Evolutionary conservation across 2,329 filamentous ascomycete genomes (phyloP), one percentile per base, ranked within the genome.

Genomic region (Stagonosporopsis rhizophila): DNA sequence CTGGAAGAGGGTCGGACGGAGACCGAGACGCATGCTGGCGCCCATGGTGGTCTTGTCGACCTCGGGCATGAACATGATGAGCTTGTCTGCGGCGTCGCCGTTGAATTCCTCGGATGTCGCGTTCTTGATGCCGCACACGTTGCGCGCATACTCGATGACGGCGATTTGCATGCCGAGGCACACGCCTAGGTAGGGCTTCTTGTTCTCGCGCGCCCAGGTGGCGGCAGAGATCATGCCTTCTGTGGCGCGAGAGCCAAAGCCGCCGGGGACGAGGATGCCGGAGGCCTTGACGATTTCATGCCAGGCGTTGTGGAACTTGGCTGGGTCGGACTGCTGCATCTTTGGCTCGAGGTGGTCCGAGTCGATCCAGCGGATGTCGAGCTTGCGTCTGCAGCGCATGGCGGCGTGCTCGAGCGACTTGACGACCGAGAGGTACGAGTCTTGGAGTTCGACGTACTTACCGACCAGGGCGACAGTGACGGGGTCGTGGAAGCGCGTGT

Each of bases 41-140:
- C 92, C 92, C 76, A 93, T 83, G 60, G 89, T 88, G n/a, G 82
- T 83, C 72, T 87, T 86, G 77, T 89, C 85, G 65, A 90, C 85
- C 75, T 97, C 94, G 2, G 94, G 94, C 95, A 98, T 99, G 79
- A 90, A 94, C 65, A 98, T 85, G 64, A 99, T 87, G 25, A 91
- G 85, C 23, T 85, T 86, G 70, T 92, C 82, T 44, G 86, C 79
- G n/a, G 87, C 84, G 3, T 80, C 71, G 81, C 22, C 82, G 74
- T 85, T 76, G 61, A 88, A 82, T 64, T 88, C 86, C 51, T 80
- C 81, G 6, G 81, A 85, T 4, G 80, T 81, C 1, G 85, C 85
- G 39, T 80, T 77, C 3, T 78, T 75, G 60, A 92, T 82, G 25
- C 85, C 85, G 77, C 87, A 90, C 1, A 94, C 80, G 63, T 91